Conservation (phyloP, 495 filamentous ascomycete genomes). For the Thermothielavioides terrestris region DNA sequence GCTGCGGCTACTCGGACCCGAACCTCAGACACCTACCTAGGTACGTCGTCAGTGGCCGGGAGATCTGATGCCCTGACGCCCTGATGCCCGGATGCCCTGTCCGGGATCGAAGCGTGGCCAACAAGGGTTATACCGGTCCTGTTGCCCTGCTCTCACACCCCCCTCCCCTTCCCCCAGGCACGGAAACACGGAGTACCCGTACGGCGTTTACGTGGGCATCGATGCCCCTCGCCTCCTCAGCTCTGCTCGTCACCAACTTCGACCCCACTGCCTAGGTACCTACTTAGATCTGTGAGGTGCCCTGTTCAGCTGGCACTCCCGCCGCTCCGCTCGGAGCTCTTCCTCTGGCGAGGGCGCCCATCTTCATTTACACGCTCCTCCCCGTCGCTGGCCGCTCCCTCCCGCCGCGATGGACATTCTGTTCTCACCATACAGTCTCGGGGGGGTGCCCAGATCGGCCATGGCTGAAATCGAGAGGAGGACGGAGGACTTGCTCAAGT, state of each 20-base stretch:
- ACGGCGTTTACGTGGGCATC: background rate
- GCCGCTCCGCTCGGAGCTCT: background rate
- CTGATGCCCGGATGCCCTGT: no score
- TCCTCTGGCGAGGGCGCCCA: background rate
- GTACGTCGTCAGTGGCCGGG: conserved; percentile 10
- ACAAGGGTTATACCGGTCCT: background rate
- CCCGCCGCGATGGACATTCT: conserved; percentile 18
- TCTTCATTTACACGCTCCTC: conserved; percentile 4
- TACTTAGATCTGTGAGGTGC: background rate
- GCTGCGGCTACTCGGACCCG: conserved; percentile 29
- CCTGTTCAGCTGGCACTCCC: background rate
- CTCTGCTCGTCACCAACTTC: background rate
- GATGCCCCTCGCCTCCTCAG: background rate
- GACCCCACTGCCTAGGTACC: background rate
- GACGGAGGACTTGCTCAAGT: conserved; percentile 25
- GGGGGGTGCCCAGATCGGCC: conserved; percentile 17
- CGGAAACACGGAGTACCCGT: background rate
- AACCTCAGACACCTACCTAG: conserved; percentile 19
- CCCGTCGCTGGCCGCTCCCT: conserved; percentile 6
- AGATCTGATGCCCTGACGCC: no score
- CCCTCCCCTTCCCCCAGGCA: background rate
- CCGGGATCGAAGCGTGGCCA: background rate
- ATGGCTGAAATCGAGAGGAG: conserved; percentile 20
- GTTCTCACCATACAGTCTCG: conserved; percentile 14
- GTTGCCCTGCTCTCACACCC: background rate